A percentile compares a stretch with the other conserved stretches of the same genome.
These are phyloP conservation scores for Adansonia grandidieri DNA, from an alignment of 441 rosid genomes.

Conservation along the genomic window DNA sequence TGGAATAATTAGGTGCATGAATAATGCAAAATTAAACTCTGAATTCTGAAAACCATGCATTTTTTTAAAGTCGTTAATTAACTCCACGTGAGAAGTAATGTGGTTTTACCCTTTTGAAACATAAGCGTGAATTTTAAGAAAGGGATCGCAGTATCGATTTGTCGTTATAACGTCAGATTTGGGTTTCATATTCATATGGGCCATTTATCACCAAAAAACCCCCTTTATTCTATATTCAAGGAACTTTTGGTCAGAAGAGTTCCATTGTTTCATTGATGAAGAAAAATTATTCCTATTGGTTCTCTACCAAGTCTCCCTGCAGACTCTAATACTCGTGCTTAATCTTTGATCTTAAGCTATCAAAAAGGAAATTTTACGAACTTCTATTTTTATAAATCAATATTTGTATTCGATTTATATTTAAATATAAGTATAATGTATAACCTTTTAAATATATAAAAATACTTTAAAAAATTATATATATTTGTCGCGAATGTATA, in stretches of 20 bases:
- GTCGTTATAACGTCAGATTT: not conserved
- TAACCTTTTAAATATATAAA: too few species aligned
- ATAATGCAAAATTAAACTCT: not conserved
- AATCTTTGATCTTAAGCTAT: conserved; percentile 18
- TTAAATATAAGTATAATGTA: too few species aligned
- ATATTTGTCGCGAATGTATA: too few species aligned
- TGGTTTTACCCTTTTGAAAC: not conserved
- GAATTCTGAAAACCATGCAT: too few species aligned
- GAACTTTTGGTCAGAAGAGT: not conserved
- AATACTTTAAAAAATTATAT: too few species aligned
- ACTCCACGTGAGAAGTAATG: not conserved
- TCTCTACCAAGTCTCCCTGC: not conserved
- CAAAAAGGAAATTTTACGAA: not conserved
- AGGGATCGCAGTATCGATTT: not conserved
- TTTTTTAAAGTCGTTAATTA: too few species aligned
- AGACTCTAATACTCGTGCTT: not conserved
- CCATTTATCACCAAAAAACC: not conserved
- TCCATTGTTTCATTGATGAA: not conserved
- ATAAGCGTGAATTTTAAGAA: not conserved
- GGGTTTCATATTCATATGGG: not conserved
- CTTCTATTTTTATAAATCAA: too few species aligned
- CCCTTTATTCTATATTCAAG: too few species aligned
- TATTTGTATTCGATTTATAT: too few species aligned
- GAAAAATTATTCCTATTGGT: not conserved
- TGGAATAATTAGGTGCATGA: not conserved